Evolutionary conservation across 306 rosid species (phyloP).

Genomic region (Lathyrus aphaca): DNA sequence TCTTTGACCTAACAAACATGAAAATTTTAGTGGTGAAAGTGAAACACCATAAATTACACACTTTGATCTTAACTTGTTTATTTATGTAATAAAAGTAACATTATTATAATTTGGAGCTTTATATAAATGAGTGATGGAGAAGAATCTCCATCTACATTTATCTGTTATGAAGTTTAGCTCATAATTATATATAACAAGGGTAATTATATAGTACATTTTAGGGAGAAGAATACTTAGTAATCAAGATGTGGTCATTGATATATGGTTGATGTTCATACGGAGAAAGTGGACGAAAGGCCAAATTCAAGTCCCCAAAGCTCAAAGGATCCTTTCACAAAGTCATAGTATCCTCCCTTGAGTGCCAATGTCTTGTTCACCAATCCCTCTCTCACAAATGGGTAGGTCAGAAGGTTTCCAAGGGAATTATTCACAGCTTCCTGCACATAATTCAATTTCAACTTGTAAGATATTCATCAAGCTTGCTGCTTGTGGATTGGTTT

Average conservation of each 20-base stretch:
- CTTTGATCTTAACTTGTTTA: neutral
- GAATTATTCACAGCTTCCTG: slow-evolving; percentile 95
- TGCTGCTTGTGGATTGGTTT: no score
- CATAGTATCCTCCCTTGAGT: slow-evolving; percentile 86
- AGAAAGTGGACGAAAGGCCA: slow-evolving; percentile 69
- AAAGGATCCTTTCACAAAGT: slow-evolving; percentile 80
- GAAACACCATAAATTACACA: slow-evolving; percentile 36
- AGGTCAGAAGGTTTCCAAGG: slow-evolving; percentile 83
- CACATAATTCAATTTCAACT: slow-evolving; percentile 33
- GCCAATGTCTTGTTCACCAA: slow-evolving; percentile 79
- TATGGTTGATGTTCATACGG: slow-evolving; percentile 79
- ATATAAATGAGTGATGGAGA: slow-evolving; percentile 6
- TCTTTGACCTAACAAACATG: slow-evolving; percentile 84
- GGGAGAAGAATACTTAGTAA: slow-evolving; percentile 54
- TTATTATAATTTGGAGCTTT: neutral
- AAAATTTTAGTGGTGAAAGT: slow-evolving; percentile 51
- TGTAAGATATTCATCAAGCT: no score
- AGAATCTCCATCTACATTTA: slow-evolving; percentile 43
- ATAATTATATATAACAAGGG: slow-evolving; percentile 29
- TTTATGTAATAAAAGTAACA: neutral
- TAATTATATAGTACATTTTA: slow-evolving; percentile 46
- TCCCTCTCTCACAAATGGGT: slow-evolving; percentile 93
- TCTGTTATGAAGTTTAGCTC: slow-evolving; percentile 34
- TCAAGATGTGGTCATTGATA: slow-evolving; percentile 52
- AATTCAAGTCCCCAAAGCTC: slow-evolving; percentile 94